Evolutionary conservation across 306 rosid genomes (phyloP).

Genomic region (Malus sieversii): DNA sequence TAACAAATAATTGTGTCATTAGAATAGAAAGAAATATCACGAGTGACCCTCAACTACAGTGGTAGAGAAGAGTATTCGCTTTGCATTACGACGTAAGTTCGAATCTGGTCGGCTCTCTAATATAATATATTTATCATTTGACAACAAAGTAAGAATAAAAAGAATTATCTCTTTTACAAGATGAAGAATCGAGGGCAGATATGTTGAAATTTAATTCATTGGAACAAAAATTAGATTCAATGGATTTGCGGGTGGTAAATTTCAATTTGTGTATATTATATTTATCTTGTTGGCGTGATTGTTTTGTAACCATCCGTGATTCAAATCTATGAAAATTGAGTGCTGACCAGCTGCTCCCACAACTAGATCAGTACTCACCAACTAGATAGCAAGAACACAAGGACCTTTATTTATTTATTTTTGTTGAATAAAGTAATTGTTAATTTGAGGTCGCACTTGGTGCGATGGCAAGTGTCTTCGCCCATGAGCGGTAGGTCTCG

Average conservation of each 20-base stretch:
- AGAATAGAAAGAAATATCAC: neutral
- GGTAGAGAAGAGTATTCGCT: too few species aligned
- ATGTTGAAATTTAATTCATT: neutral
- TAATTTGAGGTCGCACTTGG: too few species aligned
- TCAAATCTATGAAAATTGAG: neutral
- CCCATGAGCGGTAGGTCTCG: too few species aligned
- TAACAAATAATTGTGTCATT: too few species aligned
- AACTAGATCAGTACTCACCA: neutral
- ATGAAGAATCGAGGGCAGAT: neutral
- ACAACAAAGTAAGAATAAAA: neutral
- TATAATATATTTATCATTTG: too few species aligned
- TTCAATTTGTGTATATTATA: neutral
- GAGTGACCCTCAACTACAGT: too few species aligned
- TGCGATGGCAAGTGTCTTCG: too few species aligned
- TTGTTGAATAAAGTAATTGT: too few species aligned
- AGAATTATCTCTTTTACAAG: neutral
- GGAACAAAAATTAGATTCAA: neutral
- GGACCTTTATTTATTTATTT: too few species aligned
- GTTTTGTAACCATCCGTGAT: conserved; percentile 3
- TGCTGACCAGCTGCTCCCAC: neutral
- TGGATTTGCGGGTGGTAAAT: neutral
- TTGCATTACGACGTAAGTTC: neutral
- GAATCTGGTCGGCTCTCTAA: rapidly evolving
- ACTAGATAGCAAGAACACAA: neutral
- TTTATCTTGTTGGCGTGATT: neutral